Conservation (phyloP, 805 yeast species). For the Starmerella geochares region DNA sequence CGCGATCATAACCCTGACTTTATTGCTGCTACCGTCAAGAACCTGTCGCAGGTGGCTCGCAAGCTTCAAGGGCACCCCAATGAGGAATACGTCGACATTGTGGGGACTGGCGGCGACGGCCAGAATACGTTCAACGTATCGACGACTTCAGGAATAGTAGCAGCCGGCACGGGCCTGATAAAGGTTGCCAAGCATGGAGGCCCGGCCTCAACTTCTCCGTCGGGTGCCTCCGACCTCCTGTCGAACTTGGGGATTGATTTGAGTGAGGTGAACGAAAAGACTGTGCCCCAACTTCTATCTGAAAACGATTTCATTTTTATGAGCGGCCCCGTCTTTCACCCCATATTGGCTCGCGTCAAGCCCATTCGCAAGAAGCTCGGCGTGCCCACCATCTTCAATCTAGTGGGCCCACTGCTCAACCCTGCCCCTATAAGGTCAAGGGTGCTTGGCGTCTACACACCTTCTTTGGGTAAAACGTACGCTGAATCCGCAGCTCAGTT, state of each 20-base stretch:
- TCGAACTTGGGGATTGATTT: slow-evolving; percentile 74
- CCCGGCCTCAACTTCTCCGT: slow-evolving; percentile 83
- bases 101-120: slow-evolving; percentile 99
- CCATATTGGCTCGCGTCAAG: slow-evolving; percentile 79
- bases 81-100: slow-evolving; percentile 67
- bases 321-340: slow-evolving; percentile 90
- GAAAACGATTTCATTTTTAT: slow-evolving; percentile 51
- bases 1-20: slow-evolving; percentile 71
- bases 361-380: slow-evolving; percentile 68
- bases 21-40: slow-evolving; percentile 76
- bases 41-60: slow-evolving; percentile 47
- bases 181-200: slow-evolving; percentile 94
- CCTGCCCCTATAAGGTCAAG: slow-evolving; percentile 77
- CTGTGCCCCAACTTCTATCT: slow-evolving; percentile 49
- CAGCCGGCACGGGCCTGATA: slow-evolving; percentile 67
- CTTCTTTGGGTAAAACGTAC: slow-evolving; percentile 66
- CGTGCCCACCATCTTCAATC: slow-evolving; percentile 86
- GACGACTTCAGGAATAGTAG: slow-evolving; percentile 88
- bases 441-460: slow-evolving; percentile 80
- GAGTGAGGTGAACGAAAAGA: slow-evolving; percentile 49
- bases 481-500: slow-evolving; percentile 69
- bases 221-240: slow-evolving; percentile 90
- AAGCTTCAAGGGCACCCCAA: slow-evolving; percentile 22
- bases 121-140: slow-evolving; percentile 95
- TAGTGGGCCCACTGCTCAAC: slow-evolving; percentile 85